Evolutionary conservation across 1,284 basidiomycete species (phyloP), one percentile per base, ranked within the genome.

Genomic region (Cryptococcus amylolentus): DNA sequence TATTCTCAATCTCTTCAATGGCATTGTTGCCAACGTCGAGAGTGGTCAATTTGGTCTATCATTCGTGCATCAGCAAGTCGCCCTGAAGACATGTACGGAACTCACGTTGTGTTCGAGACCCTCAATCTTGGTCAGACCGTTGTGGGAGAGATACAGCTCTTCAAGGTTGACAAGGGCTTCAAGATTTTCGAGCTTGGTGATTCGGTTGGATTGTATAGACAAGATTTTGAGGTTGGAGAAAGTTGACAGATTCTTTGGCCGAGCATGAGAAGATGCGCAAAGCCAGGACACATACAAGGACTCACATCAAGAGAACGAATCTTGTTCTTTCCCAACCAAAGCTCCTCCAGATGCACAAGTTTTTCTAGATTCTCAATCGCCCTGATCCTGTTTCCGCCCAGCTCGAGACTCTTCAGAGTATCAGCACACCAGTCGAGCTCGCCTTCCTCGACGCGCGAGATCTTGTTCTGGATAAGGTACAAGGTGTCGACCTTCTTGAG

Each of bases 261-360:
- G 10, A 37, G 48, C 42, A 43, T 58, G 39, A 23, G 37, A 4
- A 20, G 4, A 26, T 50, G 3, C 2, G 59, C 60, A 2, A 60
- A 53, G 37, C 68, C 23, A 3, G 42, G 31, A 27, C 44, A 51
- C 44, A 49, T 60, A 70, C 71, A 54, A 16, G 16, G 18, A 63
- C 74, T 39, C 58, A 88, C 91, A 80, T 95, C 88, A 1, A 98
- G 81, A 72, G 84, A 86, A 4, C 87, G 79, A 60, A 98, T 91
- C 79, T 98, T 97, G 77, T 98, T 98, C 81, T 98, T 98, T 10
- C 95, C 95, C 4, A 98, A 78, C 93, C 95, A 98, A 1, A 98
- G 80, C 67, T 98, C 93, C 63, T 93, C 89, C 9, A 98, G 79
- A 59, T 88, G 88, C 0, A 84, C 83, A 44, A 96, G 80, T 7